These are phyloP conservation scores for Beauveria medogensis DNA, from an alignment of 2,329 filamentous ascomycete species.

Conservation along the genomic window DNA sequence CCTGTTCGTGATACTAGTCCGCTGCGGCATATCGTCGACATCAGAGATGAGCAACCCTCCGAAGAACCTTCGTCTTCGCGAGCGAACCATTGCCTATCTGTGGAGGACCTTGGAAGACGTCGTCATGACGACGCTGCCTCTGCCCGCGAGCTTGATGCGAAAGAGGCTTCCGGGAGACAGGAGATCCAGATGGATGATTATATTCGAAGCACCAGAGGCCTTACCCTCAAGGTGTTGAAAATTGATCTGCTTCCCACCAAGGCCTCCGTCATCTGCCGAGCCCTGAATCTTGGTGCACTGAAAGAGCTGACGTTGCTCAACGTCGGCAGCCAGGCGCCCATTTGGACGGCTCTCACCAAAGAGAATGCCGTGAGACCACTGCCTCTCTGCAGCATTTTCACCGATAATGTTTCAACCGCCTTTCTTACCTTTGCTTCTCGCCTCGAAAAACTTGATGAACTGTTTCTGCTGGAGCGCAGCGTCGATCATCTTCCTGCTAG, in stretches of 20 bases:
- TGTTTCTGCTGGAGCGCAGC: slow-evolving; percentile 51
- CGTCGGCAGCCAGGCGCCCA: slow-evolving; percentile 51
- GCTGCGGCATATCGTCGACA: not conserved
- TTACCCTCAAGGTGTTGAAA: slow-evolving; percentile 45
- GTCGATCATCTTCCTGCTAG: slow-evolving; percentile 43
- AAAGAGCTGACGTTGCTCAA: slow-evolving; percentile 53
- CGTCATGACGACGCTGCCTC: not conserved
- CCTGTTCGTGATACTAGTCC: not conserved
- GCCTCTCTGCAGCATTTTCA: slow-evolving; percentile 50
- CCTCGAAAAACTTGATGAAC: slow-evolving; percentile 45
- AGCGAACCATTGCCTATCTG: not conserved
- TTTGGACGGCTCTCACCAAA: slow-evolving; percentile 50
- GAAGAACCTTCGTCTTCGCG: not conserved
- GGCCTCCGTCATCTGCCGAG: slow-evolving; percentile 45
- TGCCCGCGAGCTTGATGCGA: not conserved
- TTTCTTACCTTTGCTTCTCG: slow-evolving; percentile 48
- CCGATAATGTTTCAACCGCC: slow-evolving; percentile 50
- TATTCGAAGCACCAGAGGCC: slow-evolving; percentile 47
- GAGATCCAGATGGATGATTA: slow-evolving; percentile 39
- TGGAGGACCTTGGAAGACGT: not conserved
- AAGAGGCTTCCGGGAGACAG: not conserved
- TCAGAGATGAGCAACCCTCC: not conserved
- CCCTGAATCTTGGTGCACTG: slow-evolving; percentile 50
- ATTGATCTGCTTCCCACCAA: slow-evolving; percentile 54
- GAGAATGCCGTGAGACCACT: slow-evolving; percentile 45